Evolutionary conservation across 805 yeast genomes (phyloP).

Genomic region (Cyberlindnera euphorbiae): DNA sequence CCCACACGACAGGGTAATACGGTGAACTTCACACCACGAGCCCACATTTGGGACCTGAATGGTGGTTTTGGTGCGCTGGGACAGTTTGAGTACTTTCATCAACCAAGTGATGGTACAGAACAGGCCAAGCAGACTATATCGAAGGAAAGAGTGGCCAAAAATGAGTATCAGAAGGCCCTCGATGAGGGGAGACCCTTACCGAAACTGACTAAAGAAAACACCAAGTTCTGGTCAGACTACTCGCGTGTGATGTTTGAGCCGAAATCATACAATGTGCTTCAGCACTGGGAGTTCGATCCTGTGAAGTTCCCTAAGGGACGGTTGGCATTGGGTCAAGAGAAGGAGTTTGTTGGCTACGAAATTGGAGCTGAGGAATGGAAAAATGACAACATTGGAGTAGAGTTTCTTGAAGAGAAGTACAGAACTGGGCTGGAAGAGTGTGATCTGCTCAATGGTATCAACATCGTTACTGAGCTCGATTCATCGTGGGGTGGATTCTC

Average conservation of each 20-base stretch:
- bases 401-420: slow-evolving; percentile 54
- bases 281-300: slow-evolving; percentile 56
- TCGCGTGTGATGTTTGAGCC: slow-evolving; percentile 65
- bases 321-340: slow-evolving; percentile 23
- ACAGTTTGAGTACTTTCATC: slow-evolving; percentile 40
- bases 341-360: slow-evolving; percentile 42
- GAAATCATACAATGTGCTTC: slow-evolving; percentile 45
- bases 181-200: slow-evolving; percentile 41
- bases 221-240: slow-evolving; percentile 79
- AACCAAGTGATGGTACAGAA: slow-evolving; percentile 11
- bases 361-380: slow-evolving; percentile 61
- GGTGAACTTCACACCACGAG: slow-evolving; percentile 74
- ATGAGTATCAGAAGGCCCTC: slow-evolving; percentile 58
- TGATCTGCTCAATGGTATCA: slow-evolving; percentile 70
- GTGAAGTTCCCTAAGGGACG: slow-evolving; percentile 25
- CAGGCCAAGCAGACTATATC: slow-evolving; percentile 27
- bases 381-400: slow-evolving; percentile 33
- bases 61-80: slow-evolving; percentile 74
- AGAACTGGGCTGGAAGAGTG: slow-evolving; percentile 67
- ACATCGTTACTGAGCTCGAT: slow-evolving; percentile 65
- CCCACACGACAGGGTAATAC: slow-evolving; percentile 35
- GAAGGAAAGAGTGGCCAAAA: slow-evolving; percentile 38
- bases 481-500: slow-evolving; percentile 84
- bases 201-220: slow-evolving; percentile 34
- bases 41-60: slow-evolving; percentile 72